Evolutionary conservation across 371 early-diverging fungal genomes (phyloP).

Genomic region (Vairimorpha apis): DNA sequence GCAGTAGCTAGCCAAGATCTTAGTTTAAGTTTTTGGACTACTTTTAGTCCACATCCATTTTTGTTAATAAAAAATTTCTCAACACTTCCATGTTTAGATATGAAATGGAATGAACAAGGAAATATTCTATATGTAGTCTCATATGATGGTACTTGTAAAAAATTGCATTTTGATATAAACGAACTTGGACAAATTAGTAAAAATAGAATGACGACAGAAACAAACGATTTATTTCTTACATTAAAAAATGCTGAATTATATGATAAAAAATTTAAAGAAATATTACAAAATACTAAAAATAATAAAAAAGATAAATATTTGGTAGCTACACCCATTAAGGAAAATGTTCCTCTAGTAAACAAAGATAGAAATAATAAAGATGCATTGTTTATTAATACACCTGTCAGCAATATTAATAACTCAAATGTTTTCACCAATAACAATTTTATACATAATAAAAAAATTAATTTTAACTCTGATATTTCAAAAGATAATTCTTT

Average conservation of each 20-base stretch:
- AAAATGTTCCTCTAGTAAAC: no score
- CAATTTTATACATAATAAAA: no score
- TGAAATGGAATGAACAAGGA: conserved; percentile 56
- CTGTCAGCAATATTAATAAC: no score
- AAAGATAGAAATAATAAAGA: no score
- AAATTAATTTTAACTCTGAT: no score
- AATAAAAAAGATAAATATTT: conserved; percentile 13
- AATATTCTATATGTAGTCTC: conserved; percentile 49
- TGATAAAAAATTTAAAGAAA: conserved; percentile 10
- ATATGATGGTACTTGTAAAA: conserved; percentile 61
- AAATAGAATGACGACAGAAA: conserved; percentile 9
- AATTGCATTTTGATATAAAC: conserved; percentile 43
- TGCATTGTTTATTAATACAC: no score
- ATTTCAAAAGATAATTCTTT: no score
- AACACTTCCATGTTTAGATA: conserved; percentile 59
- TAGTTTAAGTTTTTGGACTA: conserved; percentile 59
- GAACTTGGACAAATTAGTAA: conserved; percentile 50
- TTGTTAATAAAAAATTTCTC: conserved; percentile 60
- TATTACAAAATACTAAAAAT: conserved; percentile 8
- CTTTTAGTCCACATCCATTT: conserved; percentile 55
- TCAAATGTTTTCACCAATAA: no score
- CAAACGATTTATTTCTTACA: conserved; percentile 36
- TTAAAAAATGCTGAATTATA: conserved; percentile 22
- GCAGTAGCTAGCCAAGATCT: conserved; percentile 62
- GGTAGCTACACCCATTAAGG: no score